phyloP scores from a whole-genome alignment of 345 rosid genomes.

The Reutealis trisperma region DNA sequence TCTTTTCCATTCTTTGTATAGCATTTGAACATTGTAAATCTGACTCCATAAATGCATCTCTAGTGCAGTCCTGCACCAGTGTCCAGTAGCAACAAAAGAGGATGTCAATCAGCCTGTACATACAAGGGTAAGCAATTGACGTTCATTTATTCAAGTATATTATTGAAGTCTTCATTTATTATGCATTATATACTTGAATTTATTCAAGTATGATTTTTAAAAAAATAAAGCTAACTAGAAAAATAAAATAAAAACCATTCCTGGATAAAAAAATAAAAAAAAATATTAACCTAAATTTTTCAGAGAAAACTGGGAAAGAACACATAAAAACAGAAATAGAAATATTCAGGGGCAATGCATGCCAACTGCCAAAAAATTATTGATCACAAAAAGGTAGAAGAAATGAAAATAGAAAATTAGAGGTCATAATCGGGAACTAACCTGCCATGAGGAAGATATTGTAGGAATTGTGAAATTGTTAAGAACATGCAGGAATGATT shows the following conservation, averaged over 20 bases:
- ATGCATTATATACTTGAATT: neutral
- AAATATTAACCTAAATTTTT: neutral
- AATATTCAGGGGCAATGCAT: too few relatives aligned
- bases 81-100: neutral
- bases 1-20: conserved; percentile 46
- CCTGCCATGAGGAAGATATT: conserved; percentile 98
- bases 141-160: neutral
- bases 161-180: neutral
- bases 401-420: neutral
- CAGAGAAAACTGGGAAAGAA: neutral
- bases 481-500: conserved; percentile 82
- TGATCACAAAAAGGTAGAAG: neutral
- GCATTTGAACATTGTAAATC: conserved; percentile 46
- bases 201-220: neutral
- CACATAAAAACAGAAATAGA: too few relatives aligned
- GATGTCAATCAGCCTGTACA: neutral
- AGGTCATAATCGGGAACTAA: conserved; percentile 39
- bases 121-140: neutral
- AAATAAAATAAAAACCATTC: neutral
- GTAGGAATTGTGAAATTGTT: conserved; percentile 92
- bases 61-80: conserved; percentile 29
- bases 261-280: neutral
- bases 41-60: conserved; percentile 38
- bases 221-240: neutral
- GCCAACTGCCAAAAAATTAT: neutral